Evolutionary conservation across 2,329 filamentous ascomycete genomes (phyloP), one percentile per base, ranked within the genome.

Genomic region (Dactylonectria macrodidyma): DNA sequence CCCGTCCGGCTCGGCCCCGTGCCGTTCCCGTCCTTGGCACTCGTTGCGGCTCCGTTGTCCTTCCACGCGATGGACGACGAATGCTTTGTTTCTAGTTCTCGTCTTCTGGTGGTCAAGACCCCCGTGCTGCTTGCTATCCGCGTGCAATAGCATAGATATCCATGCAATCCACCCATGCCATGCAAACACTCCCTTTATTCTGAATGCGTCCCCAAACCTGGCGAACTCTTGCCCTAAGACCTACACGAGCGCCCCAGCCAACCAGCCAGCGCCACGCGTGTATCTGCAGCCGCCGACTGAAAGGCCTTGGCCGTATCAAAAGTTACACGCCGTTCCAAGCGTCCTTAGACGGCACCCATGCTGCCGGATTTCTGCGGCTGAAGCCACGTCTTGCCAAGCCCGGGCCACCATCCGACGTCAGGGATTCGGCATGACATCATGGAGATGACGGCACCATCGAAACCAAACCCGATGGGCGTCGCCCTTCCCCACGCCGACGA

Each of bases 371-470:
- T 12, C 11, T 12, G 50, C 30, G 50, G 50, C 50, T 52, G 30
- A 52, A 30, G 30, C 34, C 26, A 52, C 50, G 7, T 34, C 50
- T 33, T 33, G n/a, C 50, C 50, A 36, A 52, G 50, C 26, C 50
- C 50, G 26, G 16, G 50, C 50, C 50, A 52, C n/a, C 50, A 30
- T 19, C 33, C 44, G 3, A 51, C 46, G 57, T 41, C 58, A 38
- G 46, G 48, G 44, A 50, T 16, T 33, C 46, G 14, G 19, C 61
- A 65, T 62, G 66, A 68, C 66, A 68, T 68, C 66, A 68, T 68
- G 33, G 36, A 36, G 33, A 34, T 38, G 10, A 24, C 33, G 51
- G 16, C 48, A 19, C 51, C 51, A n/a, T 19, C 33, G 46, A 60
- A 8, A 11, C 16, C 30, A n/a, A 24, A 10, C 52, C 52, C 36